A percentile compares a stretch with the other conserved stretches of the same genome.
Evolutionary conservation across 371 early-diverging fungal genomes (phyloP).

Genomic region (Mucor irregularis): DNA sequence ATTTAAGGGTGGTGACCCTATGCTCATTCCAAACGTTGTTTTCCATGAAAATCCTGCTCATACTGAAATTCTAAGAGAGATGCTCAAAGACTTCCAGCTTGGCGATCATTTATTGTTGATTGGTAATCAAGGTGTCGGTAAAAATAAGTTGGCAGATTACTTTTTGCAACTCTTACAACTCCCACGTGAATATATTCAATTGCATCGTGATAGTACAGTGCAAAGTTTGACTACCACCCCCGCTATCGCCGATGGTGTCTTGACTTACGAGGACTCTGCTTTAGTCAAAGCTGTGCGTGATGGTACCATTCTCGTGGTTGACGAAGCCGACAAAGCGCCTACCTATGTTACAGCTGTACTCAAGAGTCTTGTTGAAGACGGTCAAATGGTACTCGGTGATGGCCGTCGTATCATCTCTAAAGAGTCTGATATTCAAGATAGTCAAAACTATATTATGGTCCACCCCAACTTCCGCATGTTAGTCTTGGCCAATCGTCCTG

Average conservation of each 20-base stretch:
- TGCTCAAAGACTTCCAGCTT: conserved; percentile 72
- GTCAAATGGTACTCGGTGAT: conserved; percentile 85
- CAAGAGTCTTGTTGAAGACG: conserved; percentile 80
- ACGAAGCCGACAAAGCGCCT: conserved; percentile 89
- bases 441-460: conserved; percentile 54
- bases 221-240: conserved; percentile 80
- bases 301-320: conserved; percentile 79
- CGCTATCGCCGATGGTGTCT: conserved; percentile 71
- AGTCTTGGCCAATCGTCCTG: conserved; percentile 87
- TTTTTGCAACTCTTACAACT: conserved; percentile 72
- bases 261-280: conserved; percentile 79
- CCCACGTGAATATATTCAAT: conserved; percentile 85
- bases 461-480: conserved; percentile 83
- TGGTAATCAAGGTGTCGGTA: conserved; percentile 87
- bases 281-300: conserved; percentile 68
- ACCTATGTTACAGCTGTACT: conserved; percentile 82
- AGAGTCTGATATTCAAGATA: conserved; percentile 42
- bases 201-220: conserved; percentile 85
- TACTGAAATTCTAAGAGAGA: conserved; percentile 66
- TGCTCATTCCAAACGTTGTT: conserved; percentile 70
- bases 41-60: conserved; percentile 82
- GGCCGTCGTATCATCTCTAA: conserved; percentile 75
- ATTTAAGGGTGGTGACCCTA: conserved; percentile 59
- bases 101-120: conserved; percentile 75
- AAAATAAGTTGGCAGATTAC: conserved; percentile 81